phyloP scores from a whole-genome alignment of 2,329 filamentous ascomycete species.

The Microcyclospora tardicrescens region DNA sequence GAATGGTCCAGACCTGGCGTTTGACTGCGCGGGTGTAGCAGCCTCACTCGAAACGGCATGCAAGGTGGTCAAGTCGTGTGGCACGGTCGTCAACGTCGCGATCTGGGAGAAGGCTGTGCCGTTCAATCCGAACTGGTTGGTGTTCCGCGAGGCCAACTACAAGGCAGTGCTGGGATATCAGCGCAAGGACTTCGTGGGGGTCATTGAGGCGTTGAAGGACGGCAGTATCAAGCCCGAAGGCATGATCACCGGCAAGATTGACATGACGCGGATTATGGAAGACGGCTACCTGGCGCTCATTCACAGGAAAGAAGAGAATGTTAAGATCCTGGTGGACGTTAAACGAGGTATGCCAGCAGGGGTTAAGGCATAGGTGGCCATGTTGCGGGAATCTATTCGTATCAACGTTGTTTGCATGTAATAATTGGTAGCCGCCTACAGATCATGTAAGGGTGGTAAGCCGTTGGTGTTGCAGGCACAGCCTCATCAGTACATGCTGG shows the following conservation, averaged over 20 bases:
- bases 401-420: too few species aligned
- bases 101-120: constrained; percentile 48
- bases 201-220: constrained; percentile 32
- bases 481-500: too few species aligned
- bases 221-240: constrained; percentile 34
- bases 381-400: too few species aligned
- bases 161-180: constrained; percentile 38
- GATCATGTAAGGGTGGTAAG: too few species aligned
- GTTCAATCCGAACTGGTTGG: constrained; percentile 41
- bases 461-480: too few species aligned
- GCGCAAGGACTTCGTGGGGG: constrained; percentile 42
- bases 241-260: constrained; percentile 51
- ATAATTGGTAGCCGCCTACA: too few species aligned
- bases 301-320: constrained; percentile 47
- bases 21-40: constrained; percentile 51
- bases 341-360: constrained; percentile 2
- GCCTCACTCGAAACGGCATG: constrained; percentile 29
- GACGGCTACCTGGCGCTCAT: constrained; percentile 46
- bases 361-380: not conserved
- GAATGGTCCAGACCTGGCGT: constrained; percentile 44
- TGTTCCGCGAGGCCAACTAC: constrained; percentile 42
- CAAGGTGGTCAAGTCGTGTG: constrained; percentile 39
- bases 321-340: constrained; percentile 47
- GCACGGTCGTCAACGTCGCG: constrained; percentile 51
- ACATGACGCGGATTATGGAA: constrained; percentile 43